Base-by-base conservation (phyloP, 2,329 filamentous ascomycete species). In the Cercospora berteroae region DNA sequence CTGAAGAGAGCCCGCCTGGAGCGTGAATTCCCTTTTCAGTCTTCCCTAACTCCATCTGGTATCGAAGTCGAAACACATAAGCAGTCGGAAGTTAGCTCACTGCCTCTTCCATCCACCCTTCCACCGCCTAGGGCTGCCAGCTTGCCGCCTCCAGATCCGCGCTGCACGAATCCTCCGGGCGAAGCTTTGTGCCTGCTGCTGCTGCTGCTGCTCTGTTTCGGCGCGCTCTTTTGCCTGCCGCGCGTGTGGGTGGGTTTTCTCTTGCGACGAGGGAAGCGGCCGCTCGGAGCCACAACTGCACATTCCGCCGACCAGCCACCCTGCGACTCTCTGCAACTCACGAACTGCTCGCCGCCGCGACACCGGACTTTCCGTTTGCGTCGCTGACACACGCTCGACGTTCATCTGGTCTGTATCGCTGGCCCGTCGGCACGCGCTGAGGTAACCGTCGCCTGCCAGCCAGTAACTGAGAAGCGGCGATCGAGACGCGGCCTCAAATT, bases 281-380 rank as follows among this genome's bases (percentile, higher is more conserved):
- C 52, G 25, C 25, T 57, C 52, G 52, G 52, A n/a, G 52, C 52
- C 52, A 29, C 25, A 29, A 57, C 25, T 33, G 52, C 52, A 31
- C 52, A 57, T 57, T 57, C 52, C 52, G 52, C 52, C 52, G 52
- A 57, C 52, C 52, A 57, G 52, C 52, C 52, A 57, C 52, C 52
- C 52, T 57, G 25, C 52, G 52, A 57, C 52, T 16, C 52, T 56
- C 27, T 31, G 25, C 48, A 52, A 52, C 48, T 27, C 33, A 39
- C 33, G 33, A 39, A 39, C 13, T 39, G 33, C 33, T 16, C 33
- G 33, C 33, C 33, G 33, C 33, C n/a, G 33, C 48, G 25, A 20
- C 48, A 23, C 48, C 48, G 48, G 48, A 20, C 48, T 52, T 20
- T 52, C 48, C 48, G 48, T 52, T 52, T 52, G 48, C 48, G 48